Base-by-base conservation (phyloP, 2,329 filamentous ascomycete species). In the Neofusicoccum kwambonambiense region DNA sequence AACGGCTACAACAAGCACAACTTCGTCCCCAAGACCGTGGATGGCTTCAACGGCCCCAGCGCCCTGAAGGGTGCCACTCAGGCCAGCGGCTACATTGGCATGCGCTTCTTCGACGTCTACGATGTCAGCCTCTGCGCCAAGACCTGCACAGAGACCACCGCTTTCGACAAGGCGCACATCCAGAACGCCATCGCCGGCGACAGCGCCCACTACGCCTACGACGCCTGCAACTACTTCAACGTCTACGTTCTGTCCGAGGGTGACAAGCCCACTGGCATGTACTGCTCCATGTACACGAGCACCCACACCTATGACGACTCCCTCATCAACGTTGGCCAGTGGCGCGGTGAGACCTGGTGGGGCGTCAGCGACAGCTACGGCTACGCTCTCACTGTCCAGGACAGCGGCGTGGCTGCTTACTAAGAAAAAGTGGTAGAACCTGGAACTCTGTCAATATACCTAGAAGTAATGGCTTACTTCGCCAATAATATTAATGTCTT, bases 171-270 rank as follows among this genome's bases (percentile, higher is more conserved):
- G 19, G 67, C 65, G 19, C 70, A 73, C 51, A 51, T 51, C 47
- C 22, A n/a, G 11, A 22, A 9, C 47, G n/a, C 47, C 7, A 31
- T 51, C 47, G 4, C 12, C 22, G 13, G 12, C 2, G 47, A 51
- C 47, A 27, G 62, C 2, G 35, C 68, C 2, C 65, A 65, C 17
- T 67, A 64, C 2, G 68, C 64, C 13, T 69, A 69, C 15, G 57
- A 65, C 17, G 56, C 70, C 57, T 73, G 71, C 68, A 71, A 72
- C 50, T 71, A 72, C 63, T 70, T 67, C 47, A 69, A 71, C 9
- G 69, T 70, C 15, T 74, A 73, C 39, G 67, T 73, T 9, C 65
- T 74, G 5, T 69, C 65, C 17, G 58, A 68, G 5, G 66, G 67
- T 19, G 68, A 67, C 34, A 37, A 64, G 5, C 70, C 71, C 0